Conservation (phyloP, 2,329 filamentous ascomycete genomes). For the Fusarium cyanostomum region DNA sequence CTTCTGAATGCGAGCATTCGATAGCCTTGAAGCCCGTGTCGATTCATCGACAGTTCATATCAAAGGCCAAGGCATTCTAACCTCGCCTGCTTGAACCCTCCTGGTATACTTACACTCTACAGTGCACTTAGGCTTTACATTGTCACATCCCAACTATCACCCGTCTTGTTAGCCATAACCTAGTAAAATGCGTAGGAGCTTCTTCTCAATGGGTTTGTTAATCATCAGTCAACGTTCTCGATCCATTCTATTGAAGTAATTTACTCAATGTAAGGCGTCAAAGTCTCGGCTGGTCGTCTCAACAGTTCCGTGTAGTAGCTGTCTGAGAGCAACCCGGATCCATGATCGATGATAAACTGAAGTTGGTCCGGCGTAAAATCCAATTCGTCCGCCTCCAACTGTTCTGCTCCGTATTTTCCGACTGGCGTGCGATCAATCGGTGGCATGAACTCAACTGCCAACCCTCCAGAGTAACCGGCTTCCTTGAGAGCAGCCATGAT, state of each 20-base stretch:
- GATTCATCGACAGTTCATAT: not conserved
- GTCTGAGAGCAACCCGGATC: constrained; percentile 21
- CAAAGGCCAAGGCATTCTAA: rapidly evolving
- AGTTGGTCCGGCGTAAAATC: constrained; percentile 25
- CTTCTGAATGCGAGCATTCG: constrained; percentile 45
- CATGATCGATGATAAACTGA: constrained; percentile 33
- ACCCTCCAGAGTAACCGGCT: constrained; percentile 17
- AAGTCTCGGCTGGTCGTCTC: constrained; percentile 14
- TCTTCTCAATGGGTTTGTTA: too few relatives aligned
- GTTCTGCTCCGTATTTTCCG: constrained; percentile 12
- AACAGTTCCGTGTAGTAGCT: constrained; percentile 23
- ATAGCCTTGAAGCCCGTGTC: constrained; percentile 1
- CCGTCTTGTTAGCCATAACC: too few relatives aligned
- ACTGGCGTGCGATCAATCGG: constrained; percentile 30
- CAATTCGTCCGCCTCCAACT: constrained; percentile 16
- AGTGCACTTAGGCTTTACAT: constrained; percentile 25
- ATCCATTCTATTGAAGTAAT: not conserved
- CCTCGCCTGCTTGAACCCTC: constrained; percentile 16
- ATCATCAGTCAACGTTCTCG: too few relatives aligned
- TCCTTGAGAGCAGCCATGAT: constrained; percentile 21
- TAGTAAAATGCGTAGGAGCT: too few relatives aligned
- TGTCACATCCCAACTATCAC: constrained; percentile 32
- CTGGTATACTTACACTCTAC: constrained; percentile 26
- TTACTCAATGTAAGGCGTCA: constrained; percentile 6
- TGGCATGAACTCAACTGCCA: constrained; percentile 35